These are phyloP conservation scores for Paraconiothyrium brasiliense DNA, from an alignment of 2,329 filamentous ascomycete species.

Conservation along the genomic window DNA sequence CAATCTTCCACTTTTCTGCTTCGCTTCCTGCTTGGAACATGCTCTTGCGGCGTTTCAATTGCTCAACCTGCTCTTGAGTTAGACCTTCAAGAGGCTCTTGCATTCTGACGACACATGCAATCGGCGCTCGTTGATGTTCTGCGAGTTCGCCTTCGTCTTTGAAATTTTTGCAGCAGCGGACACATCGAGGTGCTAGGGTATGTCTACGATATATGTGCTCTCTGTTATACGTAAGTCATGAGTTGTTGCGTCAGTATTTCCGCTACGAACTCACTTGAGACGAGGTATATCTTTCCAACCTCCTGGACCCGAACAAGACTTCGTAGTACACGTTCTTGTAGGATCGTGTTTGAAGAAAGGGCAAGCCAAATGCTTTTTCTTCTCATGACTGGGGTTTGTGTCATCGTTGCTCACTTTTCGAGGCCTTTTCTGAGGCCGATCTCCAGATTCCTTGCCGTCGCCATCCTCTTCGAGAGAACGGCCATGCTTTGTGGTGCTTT, in stretches of 20 bases:
- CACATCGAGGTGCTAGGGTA: slow-evolving; percentile 14
- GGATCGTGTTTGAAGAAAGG: slow-evolving; percentile 14
- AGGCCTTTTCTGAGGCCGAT: background rate
- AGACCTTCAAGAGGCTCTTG: slow-evolving; percentile 12
- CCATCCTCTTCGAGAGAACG: background rate
- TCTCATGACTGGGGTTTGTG: background rate
- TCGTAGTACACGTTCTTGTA: background rate
- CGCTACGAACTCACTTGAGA: slow-evolving; percentile 1
- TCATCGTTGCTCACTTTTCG: background rate
- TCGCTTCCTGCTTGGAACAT: slow-evolving; percentile 22
- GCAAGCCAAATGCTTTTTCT: slow-evolving; percentile 6
- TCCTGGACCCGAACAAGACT: background rate
- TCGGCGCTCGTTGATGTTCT: slow-evolving; percentile 10
- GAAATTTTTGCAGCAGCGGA: slow-evolving; percentile 16
- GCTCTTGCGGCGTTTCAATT: slow-evolving; percentile 13
- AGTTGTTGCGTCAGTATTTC: too few relatives aligned
- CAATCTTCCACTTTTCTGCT: slow-evolving; percentile 21
- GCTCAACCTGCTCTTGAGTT: slow-evolving; percentile 16
- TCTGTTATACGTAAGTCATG: background rate
- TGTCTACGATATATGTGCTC: slow-evolving; percentile 20
- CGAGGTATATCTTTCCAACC: slow-evolving; percentile 6
- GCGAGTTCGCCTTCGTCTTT: slow-evolving; percentile 7
- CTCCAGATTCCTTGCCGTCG: background rate
- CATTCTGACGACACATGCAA: slow-evolving; percentile 2
- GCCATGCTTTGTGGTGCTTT: background rate